Evolutionary conservation across 2,329 filamentous ascomycete genomes (phyloP).

Genomic region (Cryphonectria naterciae): DNA sequence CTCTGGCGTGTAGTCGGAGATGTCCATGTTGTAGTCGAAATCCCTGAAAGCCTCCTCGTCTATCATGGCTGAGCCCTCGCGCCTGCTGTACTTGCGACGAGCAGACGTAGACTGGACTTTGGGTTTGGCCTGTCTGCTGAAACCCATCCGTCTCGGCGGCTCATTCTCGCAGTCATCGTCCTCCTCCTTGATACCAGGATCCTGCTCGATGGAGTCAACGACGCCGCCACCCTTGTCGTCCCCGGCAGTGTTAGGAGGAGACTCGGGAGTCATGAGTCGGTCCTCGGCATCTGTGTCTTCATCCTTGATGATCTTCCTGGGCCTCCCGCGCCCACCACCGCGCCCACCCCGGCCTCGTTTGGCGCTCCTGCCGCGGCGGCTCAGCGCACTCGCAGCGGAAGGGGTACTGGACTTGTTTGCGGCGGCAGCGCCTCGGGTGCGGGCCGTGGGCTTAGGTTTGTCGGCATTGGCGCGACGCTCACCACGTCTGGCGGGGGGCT

Average conservation of each 20-base stretch:
- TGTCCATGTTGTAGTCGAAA: constrained; percentile 88
- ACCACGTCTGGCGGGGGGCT: constrained; percentile 88
- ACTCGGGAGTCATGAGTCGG: constrained; percentile 62
- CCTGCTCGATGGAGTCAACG: constrained; percentile 55
- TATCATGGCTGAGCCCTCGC: constrained; percentile 76
- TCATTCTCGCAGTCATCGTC: constrained; percentile 51
- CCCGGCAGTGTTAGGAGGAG: constrained; percentile 51
- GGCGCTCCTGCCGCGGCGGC: constrained; percentile 20
- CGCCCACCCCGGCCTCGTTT: constrained; percentile 35
- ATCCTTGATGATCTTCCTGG: constrained; percentile 43
- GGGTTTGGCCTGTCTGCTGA: constrained; percentile 54
- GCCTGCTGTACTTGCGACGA: constrained; percentile 81
- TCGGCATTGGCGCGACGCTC: constrained; percentile 70
- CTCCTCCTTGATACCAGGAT: constrained; percentile 47
- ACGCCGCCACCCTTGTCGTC: constrained; percentile 38
- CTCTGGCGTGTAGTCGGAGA: constrained; percentile 87
- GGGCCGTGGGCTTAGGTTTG: constrained; percentile 49
- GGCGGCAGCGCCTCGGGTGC: constrained; percentile 43
- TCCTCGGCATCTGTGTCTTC: constrained; percentile 49
- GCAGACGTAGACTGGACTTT: constrained; percentile 80
- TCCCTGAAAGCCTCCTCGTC: constrained; percentile 90
- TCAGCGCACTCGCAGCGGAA: constrained; percentile 13
- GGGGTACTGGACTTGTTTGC: constrained; percentile 22
- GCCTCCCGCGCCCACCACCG: constrained; percentile 46
- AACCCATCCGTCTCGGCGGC: constrained; percentile 53